A percentile compares a stretch with the other conserved stretches of the same genome.
Evolutionary conservation across 257 asterid species (phyloP).

Genomic region (Capsicum rhomboideum): DNA sequence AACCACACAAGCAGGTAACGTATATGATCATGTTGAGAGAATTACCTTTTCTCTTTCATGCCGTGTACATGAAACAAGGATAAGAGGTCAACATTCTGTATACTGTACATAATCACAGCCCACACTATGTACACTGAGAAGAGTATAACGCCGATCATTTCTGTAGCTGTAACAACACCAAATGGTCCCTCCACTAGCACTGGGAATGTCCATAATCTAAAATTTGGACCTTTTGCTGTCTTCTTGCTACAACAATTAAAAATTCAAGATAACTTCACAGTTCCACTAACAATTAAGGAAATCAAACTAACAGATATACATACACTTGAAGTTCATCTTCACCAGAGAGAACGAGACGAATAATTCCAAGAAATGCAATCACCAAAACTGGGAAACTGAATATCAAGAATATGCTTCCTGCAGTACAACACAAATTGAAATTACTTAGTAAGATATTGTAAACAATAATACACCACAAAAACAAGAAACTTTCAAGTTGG

Average conservation of each 20-base stretch:
- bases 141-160: constrained; percentile 54
- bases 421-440: neutral
- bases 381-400: constrained; percentile 63
- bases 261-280: neutral
- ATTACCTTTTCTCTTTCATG: constrained; percentile 35
- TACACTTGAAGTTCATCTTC: constrained; percentile 39
- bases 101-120: constrained; percentile 39
- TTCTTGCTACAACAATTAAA: constrained; percentile 24
- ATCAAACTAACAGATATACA: neutral
- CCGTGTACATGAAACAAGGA: constrained; percentile 16
- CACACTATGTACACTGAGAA: constrained; percentile 44
- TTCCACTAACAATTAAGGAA: neutral
- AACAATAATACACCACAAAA: neutral
- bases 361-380: constrained; percentile 56
- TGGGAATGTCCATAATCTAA: constrained; percentile 79
- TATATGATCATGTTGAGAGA: neutral
- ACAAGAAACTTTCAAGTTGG: neutral
- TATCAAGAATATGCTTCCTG: constrained; percentile 48
- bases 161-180: constrained; percentile 90
- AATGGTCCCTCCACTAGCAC: constrained; percentile 76
- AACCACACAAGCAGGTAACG: too few species aligned
- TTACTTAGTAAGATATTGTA: neutral
- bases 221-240: constrained; percentile 22
- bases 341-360: constrained; percentile 34
- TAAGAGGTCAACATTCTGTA: constrained; percentile 23